These are phyloP conservation scores for Isoetes engelmannii DNA, from an alignment of 83 land plant genomes.

Conservation along the genomic window DNA sequence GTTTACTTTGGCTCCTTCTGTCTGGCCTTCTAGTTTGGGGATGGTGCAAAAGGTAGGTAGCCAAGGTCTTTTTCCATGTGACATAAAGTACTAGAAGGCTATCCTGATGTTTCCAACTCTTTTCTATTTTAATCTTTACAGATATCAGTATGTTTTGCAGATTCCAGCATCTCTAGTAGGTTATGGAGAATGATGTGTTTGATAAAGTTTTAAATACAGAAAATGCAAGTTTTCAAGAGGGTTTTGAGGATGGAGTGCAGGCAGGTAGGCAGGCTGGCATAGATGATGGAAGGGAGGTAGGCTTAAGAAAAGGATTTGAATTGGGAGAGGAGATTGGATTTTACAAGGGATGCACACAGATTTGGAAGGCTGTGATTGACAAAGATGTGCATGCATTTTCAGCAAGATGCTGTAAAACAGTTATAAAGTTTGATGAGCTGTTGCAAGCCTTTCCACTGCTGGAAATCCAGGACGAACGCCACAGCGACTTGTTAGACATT, in stretches of 20 bases:
- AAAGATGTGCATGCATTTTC: conserved; percentile 46
- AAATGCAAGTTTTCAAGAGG: conserved; percentile 47
- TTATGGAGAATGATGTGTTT: conserved; percentile 40
- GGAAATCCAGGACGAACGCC: conserved; percentile 65
- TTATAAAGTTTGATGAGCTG: conserved; percentile 50
- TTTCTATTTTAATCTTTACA: too few species aligned
- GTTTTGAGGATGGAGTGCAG: conserved; percentile 51
- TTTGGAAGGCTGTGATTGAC: conserved; percentile 56
- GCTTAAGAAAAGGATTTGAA: conserved; percentile 62
- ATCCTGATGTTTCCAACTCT: too few species aligned
- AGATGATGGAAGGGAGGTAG: conserved; percentile 70
- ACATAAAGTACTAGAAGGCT: too few species aligned
- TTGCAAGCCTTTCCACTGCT: conserved; percentile 45
- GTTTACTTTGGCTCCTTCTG: too few species aligned
- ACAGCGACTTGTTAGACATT: conserved; percentile 54
- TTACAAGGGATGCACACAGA: conserved; percentile 59
- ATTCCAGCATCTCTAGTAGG: too few species aligned
- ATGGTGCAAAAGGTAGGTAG: too few species aligned
- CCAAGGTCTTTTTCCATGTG: too few species aligned
- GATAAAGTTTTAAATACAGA: conserved; percentile 58
- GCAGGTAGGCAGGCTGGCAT: conserved; percentile 53
- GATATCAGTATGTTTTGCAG: too few species aligned
- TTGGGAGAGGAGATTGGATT: conserved; percentile 87
- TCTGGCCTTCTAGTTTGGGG: too few species aligned
- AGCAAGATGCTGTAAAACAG: conserved; percentile 41